phyloP scores from a whole-genome alignment of 176 grass and related monocot genomes.

The Oropetium thomaeum region DNA sequence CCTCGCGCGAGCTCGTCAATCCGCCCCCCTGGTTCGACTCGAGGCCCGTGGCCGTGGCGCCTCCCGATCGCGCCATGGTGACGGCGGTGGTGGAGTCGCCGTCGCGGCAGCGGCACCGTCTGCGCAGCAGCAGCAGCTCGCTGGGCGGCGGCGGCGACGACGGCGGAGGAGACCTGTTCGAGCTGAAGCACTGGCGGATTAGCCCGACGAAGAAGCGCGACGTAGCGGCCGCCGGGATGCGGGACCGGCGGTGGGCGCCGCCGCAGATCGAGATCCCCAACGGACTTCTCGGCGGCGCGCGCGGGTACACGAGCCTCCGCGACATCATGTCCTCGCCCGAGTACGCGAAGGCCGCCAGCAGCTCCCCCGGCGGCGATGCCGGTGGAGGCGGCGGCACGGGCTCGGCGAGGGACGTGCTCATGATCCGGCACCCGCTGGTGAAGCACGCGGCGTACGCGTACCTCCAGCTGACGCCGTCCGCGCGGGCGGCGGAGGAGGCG shows the following conservation, averaged over 20 bases:
- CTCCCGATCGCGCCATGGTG: slow-evolving; percentile 26
- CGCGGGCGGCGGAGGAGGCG: slow-evolving; percentile 29
- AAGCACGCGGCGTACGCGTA: slow-evolving; percentile 79
- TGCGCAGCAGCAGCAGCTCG: slow-evolving; percentile 6
- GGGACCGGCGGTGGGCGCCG: slow-evolving; percentile 23
- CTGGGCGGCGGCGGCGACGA: slow-evolving; percentile 4
- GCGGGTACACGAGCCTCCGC: slow-evolving; percentile 68
- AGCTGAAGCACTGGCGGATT: slow-evolving; percentile 55
- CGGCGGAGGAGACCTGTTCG: slow-evolving; percentile 26
- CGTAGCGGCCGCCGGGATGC: neutral
- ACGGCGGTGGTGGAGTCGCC: slow-evolving; percentile 45
- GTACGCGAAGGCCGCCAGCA: slow-evolving; percentile 36
- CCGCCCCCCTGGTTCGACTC: neutral
- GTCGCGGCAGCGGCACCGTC: slow-evolving; percentile 27
- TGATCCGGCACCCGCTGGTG: slow-evolving; percentile 79
- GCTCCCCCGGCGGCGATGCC: slow-evolving; percentile 11
- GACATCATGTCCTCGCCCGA: slow-evolving; percentile 62
- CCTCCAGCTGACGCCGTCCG: slow-evolving; percentile 66
- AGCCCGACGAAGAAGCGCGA: neutral
- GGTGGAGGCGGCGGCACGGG: slow-evolving; percentile 24
- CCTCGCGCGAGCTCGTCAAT: neutral
- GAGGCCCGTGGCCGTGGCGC: no score
- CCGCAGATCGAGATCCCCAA: slow-evolving; percentile 58
- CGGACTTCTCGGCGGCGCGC: neutral
- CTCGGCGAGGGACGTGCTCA: slow-evolving; percentile 58